Conservation (phyloP, 176 grass and related monocot genomes). For the Chloris gayana region DNA sequence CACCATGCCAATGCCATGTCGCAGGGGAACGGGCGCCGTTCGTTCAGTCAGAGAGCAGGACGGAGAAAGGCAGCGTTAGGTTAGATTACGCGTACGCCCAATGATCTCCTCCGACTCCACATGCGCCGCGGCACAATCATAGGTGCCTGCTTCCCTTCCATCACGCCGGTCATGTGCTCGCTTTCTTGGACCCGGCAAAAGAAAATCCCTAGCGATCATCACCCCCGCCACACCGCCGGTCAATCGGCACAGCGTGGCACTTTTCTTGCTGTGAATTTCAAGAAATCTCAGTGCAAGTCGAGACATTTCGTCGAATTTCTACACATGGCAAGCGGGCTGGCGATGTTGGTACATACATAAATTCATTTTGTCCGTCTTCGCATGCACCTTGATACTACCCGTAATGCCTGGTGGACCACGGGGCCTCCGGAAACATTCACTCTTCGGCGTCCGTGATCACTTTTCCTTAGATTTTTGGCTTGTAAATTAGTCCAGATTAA, state of each 20-base stretch:
- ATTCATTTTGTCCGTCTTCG: slow-evolving; percentile 6
- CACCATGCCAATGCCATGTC: slow-evolving; percentile 30
- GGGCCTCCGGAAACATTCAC: slow-evolving; percentile 10
- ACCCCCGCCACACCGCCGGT: background rate
- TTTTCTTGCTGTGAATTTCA: background rate
- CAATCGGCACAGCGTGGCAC: background rate
- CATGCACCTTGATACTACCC: background rate
- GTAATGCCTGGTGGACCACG: slow-evolving; percentile 26
- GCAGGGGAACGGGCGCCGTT: slow-evolving; percentile 16
- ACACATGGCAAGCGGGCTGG: slow-evolving; percentile 9
- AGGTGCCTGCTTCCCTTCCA: slow-evolving; percentile 16
- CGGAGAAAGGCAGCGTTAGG: background rate
- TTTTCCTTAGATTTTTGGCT: background rate
- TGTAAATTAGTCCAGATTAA: slow-evolving; percentile 10
- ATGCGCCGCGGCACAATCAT: slow-evolving; percentile 48
- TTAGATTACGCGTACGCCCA: background rate
- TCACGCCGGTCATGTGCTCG: slow-evolving; percentile 48
- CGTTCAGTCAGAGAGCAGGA: background rate
- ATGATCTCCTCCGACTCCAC: slow-evolving; percentile 17
- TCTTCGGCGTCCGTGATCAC: background rate
- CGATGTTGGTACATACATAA: slow-evolving; percentile 5
- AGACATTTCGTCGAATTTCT: slow-evolving; percentile 9
- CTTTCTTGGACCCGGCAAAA: slow-evolving; percentile 35
- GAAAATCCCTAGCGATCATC: slow-evolving; percentile 28
- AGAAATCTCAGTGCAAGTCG: background rate